Evolutionary conservation across 768 basidiomycete species (phyloP).

Genomic region (Termitomyces sp.): DNA sequence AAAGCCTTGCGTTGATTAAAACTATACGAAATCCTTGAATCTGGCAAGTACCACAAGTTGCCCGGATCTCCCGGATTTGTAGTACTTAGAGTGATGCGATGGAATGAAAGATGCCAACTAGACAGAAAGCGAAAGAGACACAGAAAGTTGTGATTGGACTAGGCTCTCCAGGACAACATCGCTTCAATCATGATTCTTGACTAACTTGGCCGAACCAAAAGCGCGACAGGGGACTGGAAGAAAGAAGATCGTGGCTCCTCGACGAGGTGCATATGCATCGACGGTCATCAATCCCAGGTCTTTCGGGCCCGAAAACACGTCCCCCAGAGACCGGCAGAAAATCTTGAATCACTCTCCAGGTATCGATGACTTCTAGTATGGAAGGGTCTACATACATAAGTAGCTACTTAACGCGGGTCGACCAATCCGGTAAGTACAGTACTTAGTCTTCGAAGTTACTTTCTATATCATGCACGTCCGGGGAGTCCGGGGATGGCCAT

Average conservation of each 20-base stretch:
- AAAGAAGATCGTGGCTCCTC: background rate
- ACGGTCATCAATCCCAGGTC: background rate
- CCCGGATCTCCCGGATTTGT: too few species aligned
- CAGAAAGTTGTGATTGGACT: background rate
- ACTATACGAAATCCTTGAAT: too few species aligned
- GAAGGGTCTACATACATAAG: background rate
- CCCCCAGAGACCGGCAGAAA: background rate
- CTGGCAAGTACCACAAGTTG: too few species aligned
- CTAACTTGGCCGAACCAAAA: background rate
- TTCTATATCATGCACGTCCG: background rate
- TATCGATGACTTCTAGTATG: background rate
- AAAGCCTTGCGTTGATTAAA: background rate
- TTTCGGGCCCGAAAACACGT: too few species aligned
- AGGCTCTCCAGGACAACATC: background rate
- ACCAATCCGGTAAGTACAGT: background rate
- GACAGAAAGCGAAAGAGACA: background rate
- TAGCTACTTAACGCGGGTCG: background rate
- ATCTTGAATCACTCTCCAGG: background rate
- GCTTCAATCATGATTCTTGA: background rate
- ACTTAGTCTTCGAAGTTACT: background rate
- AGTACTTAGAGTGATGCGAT: background rate
- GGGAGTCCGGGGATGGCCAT: background rate
- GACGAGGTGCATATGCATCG: background rate
- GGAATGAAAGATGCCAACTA: background rate
- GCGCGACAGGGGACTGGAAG: background rate